Base-by-base conservation (phyloP, 306 rosid genomes). In the Cyclanthera cordifolia region DNA sequence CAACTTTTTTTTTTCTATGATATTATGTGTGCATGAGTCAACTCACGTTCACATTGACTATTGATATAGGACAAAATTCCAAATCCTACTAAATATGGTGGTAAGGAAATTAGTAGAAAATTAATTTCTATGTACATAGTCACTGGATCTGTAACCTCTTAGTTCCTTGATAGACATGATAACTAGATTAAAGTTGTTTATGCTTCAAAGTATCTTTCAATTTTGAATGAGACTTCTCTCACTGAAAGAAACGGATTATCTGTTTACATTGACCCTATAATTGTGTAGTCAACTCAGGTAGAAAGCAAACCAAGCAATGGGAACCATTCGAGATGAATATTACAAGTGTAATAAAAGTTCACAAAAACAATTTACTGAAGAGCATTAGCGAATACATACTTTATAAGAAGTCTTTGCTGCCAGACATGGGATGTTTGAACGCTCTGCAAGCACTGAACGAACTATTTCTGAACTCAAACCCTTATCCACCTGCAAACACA, bases 381-480 rank as follows among this genome's bases (percentile, higher is more conserved):
- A 67, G 16, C 12, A 5, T 57, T 12, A 16, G 57, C 51, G 5
- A 74, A 52, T 17, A 53, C 79, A 76, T 82, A 92, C 97, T 77
- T 84, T 85, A 67, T 75, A 67, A 72, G 95, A 96, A 58, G 97
- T 84, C 75, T 82, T 87, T 43, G 93, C 92, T 16, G 95, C 95
- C 16, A 92, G 89, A 74, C 82, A 78, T 28, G 92, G 97, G 47
- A 74, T 80, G 54, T 85, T 87, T 53, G 96, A 90, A 53, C 95
- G 85, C 79, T 92, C 96, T 24, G 75, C 75, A 55, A 87, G 96
- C 57, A 89, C 69, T 9, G 97, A 85, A 69, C 86, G 95, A 67
- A 92, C 96, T 47, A 92, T 76, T 82, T 89, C 97, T 74, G 87
- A 56, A 75, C 63, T 85, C 71, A 85, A 81, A 67, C 84, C 96